These are phyloP conservation scores for Rhizopogon salebrosus DNA, from an alignment of 768 basidiomycete genomes.

Conservation along the genomic window DNA sequence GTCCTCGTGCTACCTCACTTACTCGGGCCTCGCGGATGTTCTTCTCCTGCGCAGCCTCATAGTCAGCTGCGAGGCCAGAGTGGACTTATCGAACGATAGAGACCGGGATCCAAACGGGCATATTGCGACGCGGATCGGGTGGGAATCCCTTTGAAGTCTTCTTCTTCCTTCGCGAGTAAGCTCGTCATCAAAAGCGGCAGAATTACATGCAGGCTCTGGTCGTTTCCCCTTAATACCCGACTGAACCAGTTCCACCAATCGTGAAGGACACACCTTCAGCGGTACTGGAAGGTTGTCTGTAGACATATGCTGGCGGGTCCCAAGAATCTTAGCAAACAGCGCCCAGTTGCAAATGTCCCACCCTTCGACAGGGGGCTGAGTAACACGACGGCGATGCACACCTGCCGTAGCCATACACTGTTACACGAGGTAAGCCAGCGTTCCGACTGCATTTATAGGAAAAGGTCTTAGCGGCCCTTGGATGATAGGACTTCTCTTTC, in stretches of 20 bases:
- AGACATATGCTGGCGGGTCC: slow-evolving; percentile 31
- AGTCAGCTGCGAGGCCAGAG: slow-evolving; percentile 28
- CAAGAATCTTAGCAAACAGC: slow-evolving; percentile 30
- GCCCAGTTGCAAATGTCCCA: neutral
- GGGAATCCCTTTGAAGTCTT: slow-evolving; percentile 19
- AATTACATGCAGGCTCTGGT: too few species aligned
- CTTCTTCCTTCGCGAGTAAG: slow-evolving; percentile 2
- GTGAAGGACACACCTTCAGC: slow-evolving; percentile 32
- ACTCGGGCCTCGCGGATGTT: slow-evolving; percentile 18
- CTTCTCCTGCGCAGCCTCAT: slow-evolving; percentile 8
- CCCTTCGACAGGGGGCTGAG: slow-evolving; percentile 4
- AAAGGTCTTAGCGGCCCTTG: slow-evolving; percentile 14
- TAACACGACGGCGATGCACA: slow-evolving; percentile 7
- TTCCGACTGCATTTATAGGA: slow-evolving; percentile 16
- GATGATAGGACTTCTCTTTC: slow-evolving; percentile 18
- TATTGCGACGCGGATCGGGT: slow-evolving; percentile 20
- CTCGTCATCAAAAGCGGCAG: slow-evolving; percentile 11
- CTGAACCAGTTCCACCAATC: slow-evolving; percentile 33
- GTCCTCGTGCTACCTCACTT: slow-evolving; percentile 4
- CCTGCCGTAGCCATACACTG: slow-evolving; percentile 8
- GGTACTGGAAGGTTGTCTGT: slow-evolving; percentile 39
- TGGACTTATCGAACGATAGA: slow-evolving; percentile 37
- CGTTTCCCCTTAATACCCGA: slow-evolving; percentile 25
- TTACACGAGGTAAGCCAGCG: slow-evolving; percentile 14
- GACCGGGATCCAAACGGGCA: slow-evolving; percentile 36